These are phyloP conservation scores for Lactifluus piperatus DNA, from an alignment of 768 basidiomycete species.

Conservation along the genomic window DNA sequence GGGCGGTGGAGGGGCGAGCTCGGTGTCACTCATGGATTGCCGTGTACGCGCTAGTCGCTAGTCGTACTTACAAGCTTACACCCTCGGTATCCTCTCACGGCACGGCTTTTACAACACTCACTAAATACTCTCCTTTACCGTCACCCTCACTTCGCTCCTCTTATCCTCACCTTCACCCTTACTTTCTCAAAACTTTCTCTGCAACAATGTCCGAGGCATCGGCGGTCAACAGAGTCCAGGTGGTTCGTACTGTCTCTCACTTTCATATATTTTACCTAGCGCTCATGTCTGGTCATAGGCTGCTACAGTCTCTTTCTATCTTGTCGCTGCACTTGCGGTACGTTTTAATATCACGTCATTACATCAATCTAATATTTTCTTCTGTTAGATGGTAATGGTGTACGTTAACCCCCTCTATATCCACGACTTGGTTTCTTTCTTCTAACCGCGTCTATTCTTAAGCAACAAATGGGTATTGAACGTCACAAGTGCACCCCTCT, in stretches of 20 bases:
- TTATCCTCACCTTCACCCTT: neutral
- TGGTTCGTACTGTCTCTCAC: constrained; percentile 1
- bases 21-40: neutral
- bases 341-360: constrained; percentile 28
- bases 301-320: constrained; percentile 76
- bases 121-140: neutral
- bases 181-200: neutral
- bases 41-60: neutral
- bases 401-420: constrained; percentile 30
- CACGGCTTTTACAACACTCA: too few relatives aligned
- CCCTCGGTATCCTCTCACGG: too few relatives aligned
- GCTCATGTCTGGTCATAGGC: constrained; percentile 35
- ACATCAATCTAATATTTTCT: neutral
- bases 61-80: too few relatives aligned
- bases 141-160: neutral
- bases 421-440: neutral
- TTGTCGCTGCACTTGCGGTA: constrained; percentile 82
- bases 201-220: constrained; percentile 5
- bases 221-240: neutral
- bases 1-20: constrained; percentile 2
- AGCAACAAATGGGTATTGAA: constrained; percentile 93
- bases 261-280: neutral
- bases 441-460: constrained; percentile 6
- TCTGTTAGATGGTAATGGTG: constrained; percentile 84
- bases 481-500: constrained; percentile 63